Evolutionary conservation across 2,329 filamentous ascomycete species (phyloP), one percentile per base, ranked within the genome.

Genomic region (Alternaria arborescens): DNA sequence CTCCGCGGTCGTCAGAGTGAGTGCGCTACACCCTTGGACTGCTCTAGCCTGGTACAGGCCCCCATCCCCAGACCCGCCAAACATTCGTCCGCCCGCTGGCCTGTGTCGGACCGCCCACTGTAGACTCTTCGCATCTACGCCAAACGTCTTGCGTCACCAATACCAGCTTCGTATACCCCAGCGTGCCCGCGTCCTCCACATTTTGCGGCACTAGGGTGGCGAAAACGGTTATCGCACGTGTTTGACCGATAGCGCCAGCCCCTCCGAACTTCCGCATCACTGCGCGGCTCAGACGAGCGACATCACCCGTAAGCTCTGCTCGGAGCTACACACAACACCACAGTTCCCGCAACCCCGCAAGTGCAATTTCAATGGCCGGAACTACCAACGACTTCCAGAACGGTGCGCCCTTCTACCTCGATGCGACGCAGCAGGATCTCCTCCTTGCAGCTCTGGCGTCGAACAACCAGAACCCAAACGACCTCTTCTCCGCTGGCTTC

Each of bases 371-470:
- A 40, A 79, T 79, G 77, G 76, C 77, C 55, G 76, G 76, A 56
- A 72, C 76, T 50, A 64, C 70, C 62, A 78, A 77, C 72, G 73
- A 78, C 60, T 77, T 77, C 66, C 75, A 76, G 66, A 79, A 77
- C 68, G 77, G 77, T 40, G 74, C 78, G 46, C 77, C 75, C 32
- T 78, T 76, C 64, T 82, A 82, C 61, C 81, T 84, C 52, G 80
- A 82, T 48, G 71, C 77, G 36, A 79, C 78, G 44, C 81, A 85
- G 66, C 81, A 83, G 69, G 78, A 82, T 63, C 77, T 84, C 10
- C 77, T 84, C 14, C 72, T 83, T 16, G 82, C 82, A 41, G 82
- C 82, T 16, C 74, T 85, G 58, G 78, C 77, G 36, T 83, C 82
- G 26, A 81, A 81, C 75, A 82, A 77, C 65, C 76, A 75, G 61